phyloP scores from a whole-genome alignment of 1,284 basidiomycete species.

The Ustilago bromivora region DNA sequence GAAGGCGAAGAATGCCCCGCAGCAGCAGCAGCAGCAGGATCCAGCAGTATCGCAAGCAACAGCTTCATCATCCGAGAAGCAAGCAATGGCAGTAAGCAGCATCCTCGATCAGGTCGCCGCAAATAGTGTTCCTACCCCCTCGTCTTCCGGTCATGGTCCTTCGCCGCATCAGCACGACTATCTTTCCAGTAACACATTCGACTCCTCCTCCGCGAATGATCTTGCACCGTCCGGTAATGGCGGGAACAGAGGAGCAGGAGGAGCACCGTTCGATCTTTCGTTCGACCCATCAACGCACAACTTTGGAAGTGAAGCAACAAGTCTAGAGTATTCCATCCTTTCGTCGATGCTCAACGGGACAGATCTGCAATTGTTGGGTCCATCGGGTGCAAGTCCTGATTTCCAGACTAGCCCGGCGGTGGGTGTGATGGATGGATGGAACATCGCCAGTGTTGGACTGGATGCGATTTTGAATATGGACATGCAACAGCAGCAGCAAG shows the following conservation, averaged over 20 bases:
- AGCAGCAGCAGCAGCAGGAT: conserved; percentile 21
- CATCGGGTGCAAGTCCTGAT: conserved; percentile 54
- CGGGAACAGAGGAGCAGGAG: conserved; percentile 14
- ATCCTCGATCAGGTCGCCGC: conserved; percentile 43
- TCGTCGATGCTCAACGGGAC: conserved; percentile 79
- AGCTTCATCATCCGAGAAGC: conserved; percentile 26
- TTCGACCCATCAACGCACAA: conserved; percentile 76
- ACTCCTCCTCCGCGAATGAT: conserved; percentile 30
- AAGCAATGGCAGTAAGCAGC: conserved; percentile 33
- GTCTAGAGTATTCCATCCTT: conserved; percentile 90
- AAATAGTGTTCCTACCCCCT: conserved; percentile 23
- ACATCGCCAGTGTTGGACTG: conserved; percentile 37
- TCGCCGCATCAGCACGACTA: conserved; percentile 50
- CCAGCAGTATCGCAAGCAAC: conserved; percentile 13
- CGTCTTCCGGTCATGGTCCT: conserved; percentile 44
- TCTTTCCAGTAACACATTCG: conserved; percentile 47
- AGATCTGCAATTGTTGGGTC: conserved; percentile 52
- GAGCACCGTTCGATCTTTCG: conserved; percentile 70
- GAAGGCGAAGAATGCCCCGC: conserved; percentile 15
- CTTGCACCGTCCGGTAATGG: conserved; percentile 1
- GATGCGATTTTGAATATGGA: conserved; percentile 33
- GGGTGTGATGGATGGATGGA: conserved; percentile 58
- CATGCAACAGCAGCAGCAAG: conserved; percentile 21
- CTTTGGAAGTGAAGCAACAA: conserved; percentile 87
- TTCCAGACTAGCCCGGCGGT: conserved; percentile 52